A percentile compares a stretch with the other conserved stretches of the same genome.
Conservation (phyloP, 2,329 filamentous ascomycete species). For the Chrysoporthe cubensis region DNA sequence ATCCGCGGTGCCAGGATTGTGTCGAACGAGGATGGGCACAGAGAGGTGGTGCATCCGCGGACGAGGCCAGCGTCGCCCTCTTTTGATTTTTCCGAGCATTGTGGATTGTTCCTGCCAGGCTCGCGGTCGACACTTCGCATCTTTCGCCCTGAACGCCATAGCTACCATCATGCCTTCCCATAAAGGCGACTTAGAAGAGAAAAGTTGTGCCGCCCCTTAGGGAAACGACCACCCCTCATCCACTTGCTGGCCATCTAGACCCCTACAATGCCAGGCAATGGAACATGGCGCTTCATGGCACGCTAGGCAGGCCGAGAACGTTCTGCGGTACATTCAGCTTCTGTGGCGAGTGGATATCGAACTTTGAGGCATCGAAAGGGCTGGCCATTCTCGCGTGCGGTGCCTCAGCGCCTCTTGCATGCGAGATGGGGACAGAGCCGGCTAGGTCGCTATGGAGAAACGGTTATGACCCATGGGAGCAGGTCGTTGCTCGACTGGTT, state of each 20-base stretch:
- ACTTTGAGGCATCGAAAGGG: not conserved
- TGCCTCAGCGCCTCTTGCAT: not conserved
- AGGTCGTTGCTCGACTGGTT: not conserved
- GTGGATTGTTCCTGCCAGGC: conserved; percentile 1
- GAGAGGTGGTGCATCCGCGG: not conserved
- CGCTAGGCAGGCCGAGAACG: not conserved
- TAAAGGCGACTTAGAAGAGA: not conserved
- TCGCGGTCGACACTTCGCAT: not conserved
- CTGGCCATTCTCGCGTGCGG: not conserved
- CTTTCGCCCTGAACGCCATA: not conserved
- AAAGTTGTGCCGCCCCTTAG: not conserved
- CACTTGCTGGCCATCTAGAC: not conserved
- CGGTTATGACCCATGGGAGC: not conserved
- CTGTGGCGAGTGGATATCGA: not conserved
- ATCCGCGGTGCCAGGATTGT: not conserved
- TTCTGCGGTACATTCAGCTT: not conserved
- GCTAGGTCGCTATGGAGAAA: not conserved
- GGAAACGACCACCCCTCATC: not conserved
- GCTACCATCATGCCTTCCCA: not conserved
- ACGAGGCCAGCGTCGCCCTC: not conserved
- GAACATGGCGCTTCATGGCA: not conserved
- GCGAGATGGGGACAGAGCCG: no score
- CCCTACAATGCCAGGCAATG: not conserved
- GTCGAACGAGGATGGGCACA: not conserved
- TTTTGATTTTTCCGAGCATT: not conserved